Conservation (phyloP, 257 asterid genomes). For the Linderniella brevidens region DNA sequence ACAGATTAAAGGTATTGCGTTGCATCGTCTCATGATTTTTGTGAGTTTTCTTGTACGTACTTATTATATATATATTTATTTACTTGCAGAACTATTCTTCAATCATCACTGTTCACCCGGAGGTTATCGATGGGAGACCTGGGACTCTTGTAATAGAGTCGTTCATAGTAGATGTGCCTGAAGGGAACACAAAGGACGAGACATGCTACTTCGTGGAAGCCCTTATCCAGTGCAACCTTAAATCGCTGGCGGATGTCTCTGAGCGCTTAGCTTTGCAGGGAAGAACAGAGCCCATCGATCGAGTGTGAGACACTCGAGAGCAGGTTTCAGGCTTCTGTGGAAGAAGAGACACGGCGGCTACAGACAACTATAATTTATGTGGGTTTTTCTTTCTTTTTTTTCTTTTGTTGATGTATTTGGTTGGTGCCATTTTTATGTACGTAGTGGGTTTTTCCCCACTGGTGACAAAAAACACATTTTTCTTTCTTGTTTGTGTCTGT, state of each 20-base stretch:
- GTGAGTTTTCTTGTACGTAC: no score
- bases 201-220: conserved; percentile 80
- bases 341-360: no score
- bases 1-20: conserved; percentile 52
- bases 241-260: conserved; percentile 72
- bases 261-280: conserved; percentile 62
- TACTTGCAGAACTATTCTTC: conserved; percentile 68
- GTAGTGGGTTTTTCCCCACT: no score
- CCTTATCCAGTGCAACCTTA: conserved; percentile 71
- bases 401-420: no score
- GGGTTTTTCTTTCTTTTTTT: no score
- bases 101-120: conserved; percentile 56
- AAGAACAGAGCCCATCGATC: conserved; percentile 33
- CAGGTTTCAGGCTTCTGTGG: no score
- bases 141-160: conserved; percentile 83
- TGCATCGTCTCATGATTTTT: neutral
- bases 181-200: conserved; percentile 75
- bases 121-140: conserved; percentile 58
- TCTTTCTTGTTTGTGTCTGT: no score
- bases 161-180: conserved; percentile 74
- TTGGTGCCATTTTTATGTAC: no score
- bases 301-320: conserved; percentile 16
- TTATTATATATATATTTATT: no score
- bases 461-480: no score
- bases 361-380: no score